Evolutionary conservation across 179 eudicot genomes (phyloP).

Genomic region (Camellia oleifera): DNA sequence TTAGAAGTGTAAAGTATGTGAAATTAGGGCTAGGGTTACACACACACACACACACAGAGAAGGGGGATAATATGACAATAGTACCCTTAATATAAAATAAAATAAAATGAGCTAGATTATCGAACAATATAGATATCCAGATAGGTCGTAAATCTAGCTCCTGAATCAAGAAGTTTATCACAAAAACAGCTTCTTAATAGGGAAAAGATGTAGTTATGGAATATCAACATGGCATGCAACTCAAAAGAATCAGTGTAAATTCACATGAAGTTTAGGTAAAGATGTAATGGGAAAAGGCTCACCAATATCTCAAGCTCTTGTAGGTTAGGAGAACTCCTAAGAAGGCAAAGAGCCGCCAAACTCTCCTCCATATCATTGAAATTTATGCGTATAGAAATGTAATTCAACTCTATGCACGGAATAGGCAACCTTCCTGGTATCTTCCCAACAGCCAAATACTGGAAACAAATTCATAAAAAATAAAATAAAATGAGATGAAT

Average conservation of each 20-base stretch:
- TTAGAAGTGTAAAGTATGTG: too few species aligned
- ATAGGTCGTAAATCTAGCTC: not conserved
- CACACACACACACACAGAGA: too few species aligned
- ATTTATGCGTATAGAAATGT: constrained; percentile 71
- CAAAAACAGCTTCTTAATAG: not conserved
- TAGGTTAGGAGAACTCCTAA: constrained; percentile 70
- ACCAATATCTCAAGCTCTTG: constrained; percentile 78
- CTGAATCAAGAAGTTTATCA: not conserved
- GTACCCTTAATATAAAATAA: too few species aligned
- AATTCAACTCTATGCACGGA: constrained; percentile 61
- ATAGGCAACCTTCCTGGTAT: constrained; percentile 59
- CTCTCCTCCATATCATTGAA: constrained; percentile 77
- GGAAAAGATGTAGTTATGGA: not conserved
- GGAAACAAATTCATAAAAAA: constrained; percentile 14
- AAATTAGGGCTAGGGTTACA: too few species aligned
- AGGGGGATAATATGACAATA: too few species aligned
- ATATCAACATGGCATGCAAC: constrained; percentile 5
- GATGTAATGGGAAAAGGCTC: constrained; percentile 24
- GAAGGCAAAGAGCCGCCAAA: constrained; percentile 73
- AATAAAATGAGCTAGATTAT: too few species aligned
- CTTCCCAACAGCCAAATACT: constrained; percentile 84
- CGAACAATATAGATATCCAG: not conserved
- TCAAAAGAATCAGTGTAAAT: not conserved
- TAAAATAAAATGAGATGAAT: constrained; percentile 16
- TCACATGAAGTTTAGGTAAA: constrained; percentile 5